Evolutionary conservation across 169 alveolate genomes (phyloP).

Genomic region (Plasmodium ovale): DNA sequence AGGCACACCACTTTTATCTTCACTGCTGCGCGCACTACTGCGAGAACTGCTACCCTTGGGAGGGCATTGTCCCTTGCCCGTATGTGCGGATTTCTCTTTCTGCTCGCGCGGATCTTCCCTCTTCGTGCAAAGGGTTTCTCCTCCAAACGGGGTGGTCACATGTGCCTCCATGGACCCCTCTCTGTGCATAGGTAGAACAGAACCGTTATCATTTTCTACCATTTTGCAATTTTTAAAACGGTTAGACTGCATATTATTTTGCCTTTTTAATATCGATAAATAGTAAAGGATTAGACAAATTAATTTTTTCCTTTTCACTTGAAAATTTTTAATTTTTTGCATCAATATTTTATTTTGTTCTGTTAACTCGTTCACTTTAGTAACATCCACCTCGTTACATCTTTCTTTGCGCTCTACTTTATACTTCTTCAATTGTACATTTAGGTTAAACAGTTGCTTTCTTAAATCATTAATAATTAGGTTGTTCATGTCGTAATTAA

Average conservation of each 20-base stretch:
- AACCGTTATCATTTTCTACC: too few relatives aligned
- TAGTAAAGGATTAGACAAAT: constrained; percentile 44
- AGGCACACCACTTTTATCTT: neutral
- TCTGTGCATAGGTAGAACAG: too few relatives aligned
- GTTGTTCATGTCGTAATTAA: constrained; percentile 86
- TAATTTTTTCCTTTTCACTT: constrained; percentile 32
- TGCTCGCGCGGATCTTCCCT: neutral
- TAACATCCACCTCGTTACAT: neutral
- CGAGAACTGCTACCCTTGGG: too few relatives aligned
- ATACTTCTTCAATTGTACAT: constrained; percentile 46
- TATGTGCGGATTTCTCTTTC: neutral
- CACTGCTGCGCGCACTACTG: neutral
- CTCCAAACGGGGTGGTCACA: too few relatives aligned
- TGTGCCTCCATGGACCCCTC: too few relatives aligned
- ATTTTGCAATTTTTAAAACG: neutral
- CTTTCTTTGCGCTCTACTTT: constrained; percentile 43
- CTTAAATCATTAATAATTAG: constrained; percentile 56
- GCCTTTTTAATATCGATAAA: constrained; percentile 16
- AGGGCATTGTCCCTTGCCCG: neutral
- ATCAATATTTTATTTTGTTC: constrained; percentile 33
- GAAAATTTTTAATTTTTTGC: constrained; percentile 20
- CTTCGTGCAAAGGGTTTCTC: neutral
- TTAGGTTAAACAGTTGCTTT: constrained; percentile 24
- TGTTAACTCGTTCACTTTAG: constrained; percentile 14
- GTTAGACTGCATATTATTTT: neutral